A percentile compares a stretch with the other conserved stretches of the same genome.
These are phyloP conservation scores for Aspergillus niger DNA, from an alignment of 2,329 filamentous ascomycete genomes.

Conservation along the genomic window DNA sequence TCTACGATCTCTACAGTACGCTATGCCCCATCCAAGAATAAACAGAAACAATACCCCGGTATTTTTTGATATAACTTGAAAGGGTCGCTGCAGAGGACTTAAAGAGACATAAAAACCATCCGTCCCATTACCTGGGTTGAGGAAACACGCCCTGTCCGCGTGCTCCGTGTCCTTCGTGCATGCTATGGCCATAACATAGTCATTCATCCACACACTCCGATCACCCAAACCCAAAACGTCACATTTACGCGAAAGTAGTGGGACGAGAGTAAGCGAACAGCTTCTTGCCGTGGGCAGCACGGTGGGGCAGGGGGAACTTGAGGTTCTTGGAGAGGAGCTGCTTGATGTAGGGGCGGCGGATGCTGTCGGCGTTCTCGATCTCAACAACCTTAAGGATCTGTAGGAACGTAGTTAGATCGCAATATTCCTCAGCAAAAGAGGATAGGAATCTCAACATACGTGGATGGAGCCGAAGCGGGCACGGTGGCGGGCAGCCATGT, in stretches of 20 bases:
- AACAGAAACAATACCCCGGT: constrained; percentile 34
- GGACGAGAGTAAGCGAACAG: constrained; percentile 91
- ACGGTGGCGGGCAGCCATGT: constrained; percentile 99
- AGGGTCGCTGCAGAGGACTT: constrained; percentile 44
- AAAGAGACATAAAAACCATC: constrained; percentile 44
- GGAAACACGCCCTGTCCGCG: constrained; percentile 39
- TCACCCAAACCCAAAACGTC: constrained; percentile 37
- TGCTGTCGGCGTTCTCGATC: constrained; percentile 87
- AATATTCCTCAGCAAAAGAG: not conserved
- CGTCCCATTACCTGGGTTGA: constrained; percentile 36
- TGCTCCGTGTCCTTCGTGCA: constrained; percentile 43
- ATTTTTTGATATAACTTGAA: constrained; percentile 44
- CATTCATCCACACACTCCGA: constrained; percentile 45
- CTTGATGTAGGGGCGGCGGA: constrained; percentile 99
- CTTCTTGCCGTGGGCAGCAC: constrained; percentile 85
- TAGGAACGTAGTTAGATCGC: constrained; percentile 19
- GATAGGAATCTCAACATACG: constrained; percentile 62
- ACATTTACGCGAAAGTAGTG: constrained; percentile 92
- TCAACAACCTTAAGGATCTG: constrained; percentile 98
- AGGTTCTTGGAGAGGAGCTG: constrained; percentile 94
- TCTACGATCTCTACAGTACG: not conserved
- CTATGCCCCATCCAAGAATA: constrained; percentile 3
- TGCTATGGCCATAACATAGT: constrained; percentile 47
- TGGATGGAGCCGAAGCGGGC: constrained; percentile 97
- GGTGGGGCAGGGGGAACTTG: constrained; percentile 98